Evolutionary conservation across 1,284 basidiomycete species (phyloP).

Genomic region (Peniophora sp.): DNA sequence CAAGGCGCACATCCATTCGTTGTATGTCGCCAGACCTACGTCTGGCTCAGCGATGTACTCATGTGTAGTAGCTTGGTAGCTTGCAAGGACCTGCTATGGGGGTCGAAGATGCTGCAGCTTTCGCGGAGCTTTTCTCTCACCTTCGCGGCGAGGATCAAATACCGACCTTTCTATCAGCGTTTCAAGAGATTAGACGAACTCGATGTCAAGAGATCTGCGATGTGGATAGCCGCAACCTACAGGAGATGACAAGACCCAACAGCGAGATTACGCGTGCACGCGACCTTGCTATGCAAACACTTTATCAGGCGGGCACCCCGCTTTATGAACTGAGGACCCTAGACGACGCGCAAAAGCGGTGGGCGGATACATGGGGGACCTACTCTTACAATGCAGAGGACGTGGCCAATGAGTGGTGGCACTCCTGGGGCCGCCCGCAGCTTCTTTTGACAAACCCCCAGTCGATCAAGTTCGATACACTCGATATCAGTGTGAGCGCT

Average conservation of each 20-base stretch:
- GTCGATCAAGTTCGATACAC: too few species aligned
- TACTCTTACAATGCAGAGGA: too few species aligned
- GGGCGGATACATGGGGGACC: too few species aligned
- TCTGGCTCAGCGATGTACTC: constrained; percentile 6
- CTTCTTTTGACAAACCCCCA: too few species aligned
- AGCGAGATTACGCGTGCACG: constrained; percentile 31
- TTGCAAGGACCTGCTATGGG: constrained; percentile 17
- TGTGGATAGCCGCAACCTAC: constrained; percentile 29
- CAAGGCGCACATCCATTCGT: constrained; percentile 20
- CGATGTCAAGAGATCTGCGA: constrained; percentile 26
- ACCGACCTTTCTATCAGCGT: constrained; percentile 16
- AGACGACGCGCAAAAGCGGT: too few species aligned
- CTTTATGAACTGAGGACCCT: too few species aligned
- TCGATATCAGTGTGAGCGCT: too few species aligned
- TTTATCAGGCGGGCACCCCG: neutral
- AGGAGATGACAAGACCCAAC: constrained; percentile 31
- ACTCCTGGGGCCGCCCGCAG: too few species aligned
- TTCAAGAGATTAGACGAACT: constrained; percentile 18
- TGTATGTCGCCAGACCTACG: neutral
- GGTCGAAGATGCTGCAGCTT: constrained; percentile 21
- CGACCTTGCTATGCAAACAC: constrained; percentile 30
- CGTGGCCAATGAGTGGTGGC: too few species aligned
- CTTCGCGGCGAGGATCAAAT: constrained; percentile 13
- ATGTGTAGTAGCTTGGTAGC: constrained; percentile 14
- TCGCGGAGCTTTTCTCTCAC: constrained; percentile 18